These are phyloP conservation scores for Auxenochlorella protothecoides DNA, from an alignment of 139 green algal genomes.

Conservation along the genomic window DNA sequence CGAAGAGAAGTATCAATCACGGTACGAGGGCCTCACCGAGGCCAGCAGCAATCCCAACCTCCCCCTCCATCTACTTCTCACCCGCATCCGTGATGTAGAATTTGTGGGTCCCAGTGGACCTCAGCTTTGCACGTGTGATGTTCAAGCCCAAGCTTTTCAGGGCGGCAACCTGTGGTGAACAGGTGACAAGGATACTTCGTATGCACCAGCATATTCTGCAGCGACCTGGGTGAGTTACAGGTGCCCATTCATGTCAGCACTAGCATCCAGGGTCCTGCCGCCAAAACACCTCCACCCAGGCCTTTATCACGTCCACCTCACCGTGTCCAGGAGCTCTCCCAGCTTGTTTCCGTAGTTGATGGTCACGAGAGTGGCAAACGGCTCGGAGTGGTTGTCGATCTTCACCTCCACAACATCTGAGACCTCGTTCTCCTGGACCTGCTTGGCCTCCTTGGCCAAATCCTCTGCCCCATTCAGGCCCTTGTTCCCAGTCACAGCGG, in stretches of 20 bases:
- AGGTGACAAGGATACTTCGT: too few relatives aligned
- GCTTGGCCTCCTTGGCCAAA: too few relatives aligned
- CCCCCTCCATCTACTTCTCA: background rate
- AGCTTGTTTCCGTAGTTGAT: conserved; percentile 71
- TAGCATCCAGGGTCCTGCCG: background rate
- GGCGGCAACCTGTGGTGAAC: conserved; percentile 46
- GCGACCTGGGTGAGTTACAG: background rate
- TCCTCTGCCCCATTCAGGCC: too few relatives aligned
- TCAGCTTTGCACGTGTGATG: conserved; percentile 75
- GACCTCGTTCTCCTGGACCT: background rate
- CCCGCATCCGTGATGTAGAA: conserved; percentile 80
- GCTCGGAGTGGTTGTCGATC: conserved; percentile 84
- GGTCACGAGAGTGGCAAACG: conserved; percentile 76
- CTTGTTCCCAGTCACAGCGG: too few relatives aligned
- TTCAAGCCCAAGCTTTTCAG: conserved; percentile 84
- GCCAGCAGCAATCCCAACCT: too few relatives aligned
- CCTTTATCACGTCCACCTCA: conserved; percentile 19
- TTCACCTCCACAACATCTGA: conserved; percentile 43
- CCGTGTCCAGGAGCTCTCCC: conserved; percentile 79
- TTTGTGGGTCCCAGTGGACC: conserved; percentile 27
- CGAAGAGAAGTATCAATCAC: background rate
- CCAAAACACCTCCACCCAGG: background rate
- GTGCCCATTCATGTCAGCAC: background rate
- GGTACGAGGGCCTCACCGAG: too few relatives aligned
- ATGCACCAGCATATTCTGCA: too few relatives aligned